Evolutionary conservation across 2,329 filamentous ascomycete species (phyloP).

Genomic region (Periconia sp.): DNA sequence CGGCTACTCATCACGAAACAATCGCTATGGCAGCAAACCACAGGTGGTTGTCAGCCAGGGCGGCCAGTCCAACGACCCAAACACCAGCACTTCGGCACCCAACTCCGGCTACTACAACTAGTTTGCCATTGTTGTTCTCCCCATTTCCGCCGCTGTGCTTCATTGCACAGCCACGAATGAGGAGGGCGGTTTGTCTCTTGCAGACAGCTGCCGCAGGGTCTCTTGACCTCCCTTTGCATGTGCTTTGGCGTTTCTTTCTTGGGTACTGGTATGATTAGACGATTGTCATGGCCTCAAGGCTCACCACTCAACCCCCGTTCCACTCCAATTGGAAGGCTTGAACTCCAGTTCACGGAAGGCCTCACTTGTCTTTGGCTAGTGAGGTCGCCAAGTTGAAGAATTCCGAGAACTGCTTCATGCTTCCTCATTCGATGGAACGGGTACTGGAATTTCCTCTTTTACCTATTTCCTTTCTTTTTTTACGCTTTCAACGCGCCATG

Average conservation of each 20-base stretch:
- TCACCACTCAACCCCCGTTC: neutral
- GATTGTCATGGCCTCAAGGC: conserved; percentile 4
- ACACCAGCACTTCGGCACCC: conserved; percentile 28
- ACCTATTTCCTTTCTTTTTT: too few relatives aligned
- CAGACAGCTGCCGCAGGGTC: neutral
- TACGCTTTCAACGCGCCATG: too few relatives aligned
- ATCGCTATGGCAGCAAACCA: conserved; percentile 32
- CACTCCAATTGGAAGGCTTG: neutral
- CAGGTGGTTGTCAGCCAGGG: conserved; percentile 31
- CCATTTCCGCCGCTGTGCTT: neutral
- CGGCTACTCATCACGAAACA: conserved; percentile 21
- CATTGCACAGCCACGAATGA: too few relatives aligned
- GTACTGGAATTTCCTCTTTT: too few relatives aligned
- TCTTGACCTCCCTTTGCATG: neutral
- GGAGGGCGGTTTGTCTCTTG: conserved; percentile 3
- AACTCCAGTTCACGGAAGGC: too few relatives aligned
- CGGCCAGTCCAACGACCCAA: conserved; percentile 29
- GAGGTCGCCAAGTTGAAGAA: too few relatives aligned
- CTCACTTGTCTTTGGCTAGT: too few relatives aligned
- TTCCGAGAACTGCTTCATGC: too few relatives aligned
- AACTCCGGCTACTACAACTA: conserved; percentile 35
- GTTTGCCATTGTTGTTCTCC: neutral
- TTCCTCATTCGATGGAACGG: too few relatives aligned
- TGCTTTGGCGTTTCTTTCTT: neutral
- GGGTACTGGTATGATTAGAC: conserved; percentile 4